These are phyloP conservation scores for Zalerion maritima DNA, from an alignment of 495 filamentous ascomycete genomes.

Conservation along the genomic window DNA sequence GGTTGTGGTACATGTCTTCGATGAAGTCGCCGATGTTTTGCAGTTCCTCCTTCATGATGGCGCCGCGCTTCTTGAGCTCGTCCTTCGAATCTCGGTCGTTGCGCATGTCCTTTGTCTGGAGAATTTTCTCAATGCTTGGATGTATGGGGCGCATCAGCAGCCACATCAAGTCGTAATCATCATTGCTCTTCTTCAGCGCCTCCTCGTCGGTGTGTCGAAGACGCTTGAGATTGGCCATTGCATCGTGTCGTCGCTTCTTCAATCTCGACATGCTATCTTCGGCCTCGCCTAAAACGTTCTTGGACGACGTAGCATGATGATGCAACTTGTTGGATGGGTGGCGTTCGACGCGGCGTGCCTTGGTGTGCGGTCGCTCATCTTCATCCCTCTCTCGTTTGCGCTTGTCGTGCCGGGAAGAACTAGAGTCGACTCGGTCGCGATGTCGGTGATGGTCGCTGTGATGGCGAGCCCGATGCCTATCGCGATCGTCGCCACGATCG, in stretches of 20 bases:
- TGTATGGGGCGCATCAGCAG: slow-evolving; percentile 45
- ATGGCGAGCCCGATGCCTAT: slow-evolving; percentile 22
- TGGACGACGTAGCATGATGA: not conserved
- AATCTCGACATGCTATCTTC: slow-evolving; percentile 6
- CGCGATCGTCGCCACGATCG: slow-evolving; percentile 21
- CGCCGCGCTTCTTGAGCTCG: slow-evolving; percentile 15
- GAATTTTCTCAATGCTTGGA: slow-evolving; percentile 41
- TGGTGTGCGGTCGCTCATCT: slow-evolving; percentile 18
- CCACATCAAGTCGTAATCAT: slow-evolving; percentile 36
- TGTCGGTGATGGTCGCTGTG: slow-evolving; percentile 32
- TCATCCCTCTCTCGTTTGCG: slow-evolving; percentile 25
- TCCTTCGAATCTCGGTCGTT: slow-evolving; percentile 19
- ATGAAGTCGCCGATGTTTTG: slow-evolving; percentile 31
- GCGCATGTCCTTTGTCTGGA: slow-evolving; percentile 48
- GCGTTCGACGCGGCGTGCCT: slow-evolving; percentile 19
- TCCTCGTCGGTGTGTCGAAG: slow-evolving; percentile 3
- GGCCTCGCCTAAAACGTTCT: slow-evolving; percentile 3
- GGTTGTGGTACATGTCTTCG: slow-evolving; percentile 22
- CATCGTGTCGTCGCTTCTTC: slow-evolving; percentile 8
- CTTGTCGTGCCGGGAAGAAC: slow-evolving; percentile 28
- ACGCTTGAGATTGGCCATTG: slow-evolving; percentile 2
- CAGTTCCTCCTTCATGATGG: slow-evolving; percentile 18
- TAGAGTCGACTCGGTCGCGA: slow-evolving; percentile 28
- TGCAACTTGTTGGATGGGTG: slow-evolving; percentile 12
- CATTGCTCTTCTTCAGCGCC: slow-evolving; percentile 4